Conservation (phyloP, 1,284 basidiomycete species). For the Ustilago nuda region DNA sequence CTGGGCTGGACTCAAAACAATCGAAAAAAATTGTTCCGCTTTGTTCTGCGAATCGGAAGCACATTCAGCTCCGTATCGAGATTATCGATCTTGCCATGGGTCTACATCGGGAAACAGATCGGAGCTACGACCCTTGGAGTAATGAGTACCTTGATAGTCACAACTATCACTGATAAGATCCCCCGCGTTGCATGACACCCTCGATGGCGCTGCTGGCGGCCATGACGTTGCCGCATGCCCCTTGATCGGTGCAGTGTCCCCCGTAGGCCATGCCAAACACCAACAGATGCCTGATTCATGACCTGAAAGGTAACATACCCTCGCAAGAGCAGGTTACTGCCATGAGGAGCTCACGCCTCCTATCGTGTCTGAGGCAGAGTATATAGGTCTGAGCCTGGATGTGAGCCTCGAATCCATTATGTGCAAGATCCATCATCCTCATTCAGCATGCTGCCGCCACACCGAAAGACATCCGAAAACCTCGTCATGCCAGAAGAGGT, state of each 20-base stretch:
- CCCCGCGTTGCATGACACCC: slow-evolving; percentile 25
- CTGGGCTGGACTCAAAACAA: too few relatives aligned
- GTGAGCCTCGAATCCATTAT: background rate
- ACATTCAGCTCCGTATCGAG: background rate
- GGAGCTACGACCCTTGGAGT: slow-evolving; percentile 22
- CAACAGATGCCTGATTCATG: background rate
- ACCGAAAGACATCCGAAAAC: slow-evolving; percentile 29
- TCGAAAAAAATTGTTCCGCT: too few relatives aligned
- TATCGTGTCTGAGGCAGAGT: background rate
- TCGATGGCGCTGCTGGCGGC: background rate
- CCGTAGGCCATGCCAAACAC: background rate
- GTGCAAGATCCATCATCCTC: background rate
- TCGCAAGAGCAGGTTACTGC: background rate
- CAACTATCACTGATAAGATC: slow-evolving; percentile 31
- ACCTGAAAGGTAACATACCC: slow-evolving; percentile 24
- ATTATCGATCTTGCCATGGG: background rate
- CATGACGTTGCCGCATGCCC: background rate
- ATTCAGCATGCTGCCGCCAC: slow-evolving; percentile 33
- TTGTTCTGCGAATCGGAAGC: background rate
- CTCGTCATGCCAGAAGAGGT: slow-evolving; percentile 32
- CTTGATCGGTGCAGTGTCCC: background rate
- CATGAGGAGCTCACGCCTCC: background rate
- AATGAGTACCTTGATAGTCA: slow-evolving; percentile 28
- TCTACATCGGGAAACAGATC: background rate
- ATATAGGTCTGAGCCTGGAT: slow-evolving; percentile 1